phyloP scores from a whole-genome alignment of 108 stramenopile species.

The Schizochytrium sp. region DNA sequence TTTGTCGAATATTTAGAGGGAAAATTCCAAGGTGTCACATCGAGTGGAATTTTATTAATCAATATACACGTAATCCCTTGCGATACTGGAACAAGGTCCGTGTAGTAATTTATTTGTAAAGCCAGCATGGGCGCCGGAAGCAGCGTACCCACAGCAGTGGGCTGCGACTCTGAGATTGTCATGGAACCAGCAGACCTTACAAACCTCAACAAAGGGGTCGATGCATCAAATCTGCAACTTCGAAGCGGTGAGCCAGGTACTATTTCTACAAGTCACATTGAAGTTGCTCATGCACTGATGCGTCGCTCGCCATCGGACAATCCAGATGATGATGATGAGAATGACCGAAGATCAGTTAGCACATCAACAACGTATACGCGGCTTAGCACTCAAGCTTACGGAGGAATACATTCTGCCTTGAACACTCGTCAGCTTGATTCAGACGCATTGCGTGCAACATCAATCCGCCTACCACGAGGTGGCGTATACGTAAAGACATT shows the following conservation, averaged over 20 bases:
- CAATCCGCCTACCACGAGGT: conserved; percentile 58
- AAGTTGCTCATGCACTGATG: not conserved
- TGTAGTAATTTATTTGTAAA: too few relatives aligned
- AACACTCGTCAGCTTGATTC: conserved; percentile 22
- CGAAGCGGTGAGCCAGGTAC: not conserved
- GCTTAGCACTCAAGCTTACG: conserved; percentile 11
- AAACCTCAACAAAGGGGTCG: not conserved
- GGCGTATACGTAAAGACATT: conserved; percentile 63
- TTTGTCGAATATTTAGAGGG: too few relatives aligned
- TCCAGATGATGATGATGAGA: conserved; percentile 1
- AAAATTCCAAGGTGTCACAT: too few relatives aligned
- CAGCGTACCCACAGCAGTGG: not conserved
- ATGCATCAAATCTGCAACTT: not conserved
- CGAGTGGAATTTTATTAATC: too few relatives aligned
- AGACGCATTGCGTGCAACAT: not conserved
- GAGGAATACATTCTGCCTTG: conserved; percentile 29
- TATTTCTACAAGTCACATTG: conserved; percentile 13
- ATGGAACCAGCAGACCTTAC: not conserved
- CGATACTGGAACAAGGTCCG: too few relatives aligned
- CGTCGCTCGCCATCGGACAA: not conserved
- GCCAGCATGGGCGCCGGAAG: not conserved
- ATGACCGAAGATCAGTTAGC: conserved; percentile 42
- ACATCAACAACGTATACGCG: conserved; percentile 27
- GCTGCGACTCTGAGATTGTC: conserved; percentile 21
- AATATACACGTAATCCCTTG: too few relatives aligned